These are phyloP conservation scores for Hypoxylon lienhwacheense DNA, from an alignment of 495 filamentous ascomycete genomes.

Conservation along the genomic window DNA sequence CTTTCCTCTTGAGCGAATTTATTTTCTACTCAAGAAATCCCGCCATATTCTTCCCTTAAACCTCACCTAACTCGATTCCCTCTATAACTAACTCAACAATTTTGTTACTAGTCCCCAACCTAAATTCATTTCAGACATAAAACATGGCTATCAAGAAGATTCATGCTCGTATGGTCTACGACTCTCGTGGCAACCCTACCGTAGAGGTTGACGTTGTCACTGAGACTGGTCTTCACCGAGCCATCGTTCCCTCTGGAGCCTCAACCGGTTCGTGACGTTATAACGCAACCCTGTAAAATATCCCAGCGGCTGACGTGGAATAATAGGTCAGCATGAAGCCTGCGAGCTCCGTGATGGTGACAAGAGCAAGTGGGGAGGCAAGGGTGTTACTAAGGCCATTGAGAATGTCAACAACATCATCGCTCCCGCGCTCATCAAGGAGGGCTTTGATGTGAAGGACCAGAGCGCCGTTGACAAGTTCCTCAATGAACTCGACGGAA, in stretches of 20 bases:
- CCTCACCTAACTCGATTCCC: background rate
- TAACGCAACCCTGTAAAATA: conserved; percentile 6
- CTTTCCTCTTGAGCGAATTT: conserved; percentile 31
- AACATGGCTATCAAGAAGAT: conserved; percentile 97
- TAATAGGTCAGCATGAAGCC: conserved; percentile 91
- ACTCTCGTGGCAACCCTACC: conserved; percentile 98
- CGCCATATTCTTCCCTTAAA: conserved; percentile 1
- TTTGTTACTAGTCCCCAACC: conserved; percentile 13
- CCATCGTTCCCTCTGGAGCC: conserved; percentile 97
- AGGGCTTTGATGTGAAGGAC: conserved; percentile 94
- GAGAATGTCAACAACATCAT: conserved; percentile 94
- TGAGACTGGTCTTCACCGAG: conserved; percentile 94
- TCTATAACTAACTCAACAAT: conserved; percentile 20
- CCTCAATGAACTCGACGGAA: conserved; percentile 94
- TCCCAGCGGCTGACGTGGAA: conserved; percentile 21
- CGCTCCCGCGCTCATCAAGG: conserved; percentile 87
- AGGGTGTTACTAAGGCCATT: conserved; percentile 96
- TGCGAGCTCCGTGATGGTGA: conserved; percentile 98
- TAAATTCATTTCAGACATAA: conserved; percentile 39
- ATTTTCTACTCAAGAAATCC: background rate
- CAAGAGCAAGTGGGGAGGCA: conserved; percentile 94
- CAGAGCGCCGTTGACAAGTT: conserved; percentile 91
- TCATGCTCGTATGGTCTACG: conserved; percentile 98
- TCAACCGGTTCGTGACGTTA: conserved; percentile 74
- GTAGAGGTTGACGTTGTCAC: conserved; percentile 94